phyloP scores from a whole-genome alignment of 441 rosid species.

The Erodium trifolium region DNA sequence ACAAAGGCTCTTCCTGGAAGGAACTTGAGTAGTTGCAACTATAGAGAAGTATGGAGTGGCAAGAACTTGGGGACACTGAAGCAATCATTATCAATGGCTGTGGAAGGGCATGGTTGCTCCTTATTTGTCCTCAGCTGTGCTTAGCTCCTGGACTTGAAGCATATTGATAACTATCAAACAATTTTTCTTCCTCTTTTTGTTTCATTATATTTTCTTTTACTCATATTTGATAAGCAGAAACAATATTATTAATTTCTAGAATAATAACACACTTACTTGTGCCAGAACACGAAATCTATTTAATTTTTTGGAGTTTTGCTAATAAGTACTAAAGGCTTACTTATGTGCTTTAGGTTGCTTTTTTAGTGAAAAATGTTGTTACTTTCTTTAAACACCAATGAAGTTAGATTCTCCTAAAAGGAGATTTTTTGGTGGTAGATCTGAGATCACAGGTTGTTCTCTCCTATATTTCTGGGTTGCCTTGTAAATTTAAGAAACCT shows the following conservation, averaged over 20 bases:
- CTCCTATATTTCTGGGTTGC: conserved; percentile 4
- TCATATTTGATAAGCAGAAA: neutral
- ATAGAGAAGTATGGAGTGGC: conserved; percentile 66
- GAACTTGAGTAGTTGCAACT: conserved; percentile 33
- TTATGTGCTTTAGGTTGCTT: neutral
- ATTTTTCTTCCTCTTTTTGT: neutral
- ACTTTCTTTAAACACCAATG: neutral
- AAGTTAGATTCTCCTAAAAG: conserved; percentile 1
- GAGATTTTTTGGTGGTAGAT: conserved; percentile 1
- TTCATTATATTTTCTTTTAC: neutral
- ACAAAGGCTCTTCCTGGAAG: conserved; percentile 35
- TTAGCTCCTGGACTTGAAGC: conserved; percentile 7
- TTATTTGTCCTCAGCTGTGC: conserved; percentile 51
- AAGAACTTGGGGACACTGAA: conserved; percentile 24
- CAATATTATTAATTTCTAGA: neutral
- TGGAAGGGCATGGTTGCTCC: conserved; percentile 54
- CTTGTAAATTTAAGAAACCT: conserved; percentile 5
- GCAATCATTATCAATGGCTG: conserved; percentile 32
- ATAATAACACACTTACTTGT: neutral
- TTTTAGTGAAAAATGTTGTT: neutral
- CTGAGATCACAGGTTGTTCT: neutral
- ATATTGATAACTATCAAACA: neutral
- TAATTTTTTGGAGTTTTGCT: neutral
- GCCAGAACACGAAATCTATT: neutral
- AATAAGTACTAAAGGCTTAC: neutral